These are phyloP conservation scores for Aureobasidium sp. DNA, from an alignment of 2,329 filamentous ascomycete genomes.

Conservation along the genomic window DNA sequence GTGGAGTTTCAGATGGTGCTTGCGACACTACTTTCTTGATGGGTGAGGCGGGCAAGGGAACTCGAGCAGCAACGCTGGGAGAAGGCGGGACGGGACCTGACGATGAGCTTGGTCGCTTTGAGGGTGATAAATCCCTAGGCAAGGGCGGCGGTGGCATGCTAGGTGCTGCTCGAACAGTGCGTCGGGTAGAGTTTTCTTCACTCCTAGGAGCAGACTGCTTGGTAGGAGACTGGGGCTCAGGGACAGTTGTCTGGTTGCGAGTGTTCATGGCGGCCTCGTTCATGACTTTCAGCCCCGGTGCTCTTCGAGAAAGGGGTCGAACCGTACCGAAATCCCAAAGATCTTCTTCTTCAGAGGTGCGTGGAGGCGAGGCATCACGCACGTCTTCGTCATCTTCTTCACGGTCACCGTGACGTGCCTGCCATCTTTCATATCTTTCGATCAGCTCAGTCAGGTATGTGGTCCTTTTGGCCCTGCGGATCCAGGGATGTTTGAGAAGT, in stretches of 20 bases:
- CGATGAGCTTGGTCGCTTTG: slow-evolving; percentile 27
- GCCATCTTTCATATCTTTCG: slow-evolving; percentile 81
- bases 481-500: slow-evolving; percentile 79
- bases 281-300: slow-evolving; percentile 59
- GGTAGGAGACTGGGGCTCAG: slow-evolving; percentile 17
- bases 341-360: slow-evolving; percentile 61
- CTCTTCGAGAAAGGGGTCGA: slow-evolving; percentile 63
- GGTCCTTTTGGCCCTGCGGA: slow-evolving; percentile 85
- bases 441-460: slow-evolving; percentile 96
- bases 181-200: slow-evolving; percentile 12
- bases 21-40: slow-evolving; percentile 32
- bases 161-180: slow-evolving; percentile 7
- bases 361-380: slow-evolving; percentile 34
- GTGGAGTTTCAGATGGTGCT: slow-evolving; percentile 24
- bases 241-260: slow-evolving; percentile 37
- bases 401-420: slow-evolving; percentile 65
- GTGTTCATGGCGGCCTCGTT: slow-evolving; percentile 76
- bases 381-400: slow-evolving; percentile 57
- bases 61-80: slow-evolving; percentile 31
- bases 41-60: slow-evolving; percentile 39
- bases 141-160: slow-evolving; percentile 26
- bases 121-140: slow-evolving; percentile 33
- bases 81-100: slow-evolving; percentile 25
- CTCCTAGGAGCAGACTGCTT: slow-evolving; percentile 11
- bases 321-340: slow-evolving; percentile 99